Evolutionary conservation across 2,329 filamentous ascomycete species (phyloP), one percentile per base, ranked within the genome.

Genomic region (Akanthomyces uredinophilus): DNA sequence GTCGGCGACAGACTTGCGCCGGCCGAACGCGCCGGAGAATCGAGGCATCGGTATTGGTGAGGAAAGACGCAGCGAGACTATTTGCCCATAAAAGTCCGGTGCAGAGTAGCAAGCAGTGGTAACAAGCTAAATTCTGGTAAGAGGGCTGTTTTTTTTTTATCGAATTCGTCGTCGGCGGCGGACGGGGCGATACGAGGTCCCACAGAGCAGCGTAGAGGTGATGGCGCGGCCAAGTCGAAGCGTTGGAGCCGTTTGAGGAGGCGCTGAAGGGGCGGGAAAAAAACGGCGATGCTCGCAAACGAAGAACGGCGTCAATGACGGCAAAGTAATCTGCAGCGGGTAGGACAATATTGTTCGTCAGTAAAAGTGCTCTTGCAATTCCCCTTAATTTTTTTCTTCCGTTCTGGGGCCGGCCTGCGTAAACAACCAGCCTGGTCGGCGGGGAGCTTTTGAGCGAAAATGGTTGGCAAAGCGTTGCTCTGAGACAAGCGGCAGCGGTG

Each of bases 1-100:
- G 66, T 83, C 80, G 64, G 79, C 81, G 78, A 81, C 79, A 65
- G 83, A 84, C 77, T 82, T 86, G 79, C 84, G 83, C 81, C 81
- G 78, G 70, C 76, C 79, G 66, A 86, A 86, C 65, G 79, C 76
- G 71, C 82, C 81, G 65, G 82, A 81, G 73, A 87, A 86, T 76
- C 81, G 84, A 83, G 82, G 82, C 84, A 87, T 87, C 74, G 80
- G 77, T 75, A 71, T 64, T 70, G 68, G 65, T 70, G 66, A 65
- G 60, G 20, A 47, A 49, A 39, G 51, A 61, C 61, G 54, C 61
- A 50, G 53, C 53, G 62, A 54, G 54, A 51, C 37, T 62, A 29
- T 29, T 27, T 35, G 60, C 53, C 46, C 60, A 57, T 43, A 51
- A 43, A 62, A 57, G 1, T 13, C 14, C 10, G 32, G 10, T 52